A percentile compares a stretch with the other conserved stretches of the same genome.
phyloP scores from a whole-genome alignment of 495 filamentous ascomycete genomes.

The Penicillium macrosclerotiorum region DNA sequence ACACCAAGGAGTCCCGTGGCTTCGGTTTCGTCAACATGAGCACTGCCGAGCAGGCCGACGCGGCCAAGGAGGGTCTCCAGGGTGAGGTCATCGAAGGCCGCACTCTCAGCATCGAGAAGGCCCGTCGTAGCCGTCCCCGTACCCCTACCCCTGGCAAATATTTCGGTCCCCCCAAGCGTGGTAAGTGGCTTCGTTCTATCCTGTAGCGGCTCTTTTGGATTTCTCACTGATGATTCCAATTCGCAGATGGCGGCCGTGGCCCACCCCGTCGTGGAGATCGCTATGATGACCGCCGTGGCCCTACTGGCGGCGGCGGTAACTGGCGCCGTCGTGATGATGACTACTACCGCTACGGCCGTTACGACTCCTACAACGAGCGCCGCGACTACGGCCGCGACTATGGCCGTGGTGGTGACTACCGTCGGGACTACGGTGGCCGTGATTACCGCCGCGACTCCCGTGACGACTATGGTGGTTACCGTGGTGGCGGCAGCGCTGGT shows the following conservation, averaged over 20 bases:
- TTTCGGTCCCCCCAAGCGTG: slow-evolving; percentile 97
- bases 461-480: slow-evolving; percentile 49
- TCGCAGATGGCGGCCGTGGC: slow-evolving; percentile 55
- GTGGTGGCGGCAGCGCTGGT: slow-evolving; percentile 53
- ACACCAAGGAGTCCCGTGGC: slow-evolving; percentile 96
- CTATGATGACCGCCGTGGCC: slow-evolving; percentile 58
- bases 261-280: slow-evolving; percentile 39
- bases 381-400: slow-evolving; percentile 49
- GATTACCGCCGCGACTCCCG: slow-evolving; percentile 55
- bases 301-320: slow-evolving; percentile 46
- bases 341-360: slow-evolving; percentile 57
- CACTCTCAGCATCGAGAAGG: slow-evolving; percentile 98
- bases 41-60: slow-evolving; percentile 88
- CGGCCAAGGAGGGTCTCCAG: slow-evolving; percentile 93
- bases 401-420: slow-evolving; percentile 43
- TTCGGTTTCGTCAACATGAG: slow-evolving; percentile 99
- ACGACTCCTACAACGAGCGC: slow-evolving; percentile 39
- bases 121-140: slow-evolving; percentile 86
- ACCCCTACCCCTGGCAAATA: slow-evolving; percentile 98
- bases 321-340: slow-evolving; percentile 46
- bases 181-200: slow-evolving; percentile 50
- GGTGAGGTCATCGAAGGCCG: slow-evolving; percentile 94
- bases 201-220: slow-evolving; percentile 5
- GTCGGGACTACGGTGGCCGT: slow-evolving; percentile 46
- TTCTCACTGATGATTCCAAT: slow-evolving; percentile 19